These are phyloP conservation scores for Coccomyxa subellipsoidea DNA, from an alignment of 163 green algal species.

Conservation along the genomic window DNA sequence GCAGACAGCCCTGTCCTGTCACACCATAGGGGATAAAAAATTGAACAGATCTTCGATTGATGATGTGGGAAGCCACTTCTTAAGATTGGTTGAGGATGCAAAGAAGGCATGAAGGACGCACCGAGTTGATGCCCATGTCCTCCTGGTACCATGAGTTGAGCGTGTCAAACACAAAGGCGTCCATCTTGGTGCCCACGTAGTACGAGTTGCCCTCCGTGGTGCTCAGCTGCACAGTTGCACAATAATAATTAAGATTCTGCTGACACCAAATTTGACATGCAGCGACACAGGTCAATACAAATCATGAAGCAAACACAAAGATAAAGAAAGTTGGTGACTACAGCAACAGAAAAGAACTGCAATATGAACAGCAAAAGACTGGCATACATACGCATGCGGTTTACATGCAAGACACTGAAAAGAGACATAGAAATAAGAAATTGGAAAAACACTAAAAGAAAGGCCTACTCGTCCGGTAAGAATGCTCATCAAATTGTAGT, in stretches of 20 bases:
- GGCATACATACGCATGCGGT: too few relatives aligned
- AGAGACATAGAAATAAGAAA: background rate
- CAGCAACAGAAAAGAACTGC: too few relatives aligned
- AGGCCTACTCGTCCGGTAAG: background rate
- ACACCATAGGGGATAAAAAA: too few relatives aligned
- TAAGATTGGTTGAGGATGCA: too few relatives aligned
- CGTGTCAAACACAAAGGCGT: slow-evolving; percentile 13
- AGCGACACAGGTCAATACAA: background rate
- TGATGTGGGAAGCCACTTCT: too few relatives aligned
- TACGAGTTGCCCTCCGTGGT: slow-evolving; percentile 5
- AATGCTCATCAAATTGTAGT: background rate
- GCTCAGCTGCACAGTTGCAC: slow-evolving; percentile 5
- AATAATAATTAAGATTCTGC: background rate
- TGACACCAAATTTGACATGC: background rate
- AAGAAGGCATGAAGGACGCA: background rate
- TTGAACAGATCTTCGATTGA: too few relatives aligned
- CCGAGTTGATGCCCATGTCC: slow-evolving; percentile 12
- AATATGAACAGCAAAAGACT: too few relatives aligned
- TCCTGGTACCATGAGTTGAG: slow-evolving; percentile 13
- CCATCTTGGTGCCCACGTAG: slow-evolving; percentile 21
- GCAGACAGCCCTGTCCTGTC: too few relatives aligned
- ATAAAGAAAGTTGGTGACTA: background rate
- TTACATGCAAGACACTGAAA: background rate
- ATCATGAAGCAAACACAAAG: background rate
- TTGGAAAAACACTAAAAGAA: background rate